These are phyloP conservation scores for Geosmithia morbida DNA, from an alignment of 2,329 filamentous ascomycete species.

Conservation along the genomic window DNA sequence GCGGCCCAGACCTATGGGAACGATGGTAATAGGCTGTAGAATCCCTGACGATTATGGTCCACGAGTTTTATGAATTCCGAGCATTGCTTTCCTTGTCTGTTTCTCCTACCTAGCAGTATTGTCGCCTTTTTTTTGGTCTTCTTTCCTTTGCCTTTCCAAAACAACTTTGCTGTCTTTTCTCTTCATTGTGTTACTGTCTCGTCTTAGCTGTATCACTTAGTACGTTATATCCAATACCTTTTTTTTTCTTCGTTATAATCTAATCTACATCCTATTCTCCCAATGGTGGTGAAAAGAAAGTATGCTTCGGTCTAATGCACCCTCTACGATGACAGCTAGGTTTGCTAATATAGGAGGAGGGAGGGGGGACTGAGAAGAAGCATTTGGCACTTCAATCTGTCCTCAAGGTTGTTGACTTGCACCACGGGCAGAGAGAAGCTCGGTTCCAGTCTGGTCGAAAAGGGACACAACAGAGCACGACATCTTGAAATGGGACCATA, in stretches of 20 bases:
- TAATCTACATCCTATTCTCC: not conserved
- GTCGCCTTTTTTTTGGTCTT: not conserved
- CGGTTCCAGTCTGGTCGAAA: too few relatives aligned
- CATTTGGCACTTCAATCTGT: too few relatives aligned
- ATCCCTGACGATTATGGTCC: not conserved
- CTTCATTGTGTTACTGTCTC: not conserved
- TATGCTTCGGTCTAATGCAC: not conserved
- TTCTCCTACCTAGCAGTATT: too few relatives aligned
- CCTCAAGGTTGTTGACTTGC: too few relatives aligned
- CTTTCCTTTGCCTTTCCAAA: not conserved
- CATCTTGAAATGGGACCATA: too few relatives aligned
- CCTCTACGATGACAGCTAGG: too few relatives aligned
- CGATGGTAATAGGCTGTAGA: not conserved
- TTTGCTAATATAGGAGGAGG: too few relatives aligned
- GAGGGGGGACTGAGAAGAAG: too few relatives aligned
- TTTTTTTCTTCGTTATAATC: not conserved
- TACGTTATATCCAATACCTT: not conserved
- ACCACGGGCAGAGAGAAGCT: too few relatives aligned
- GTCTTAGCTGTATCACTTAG: not conserved
- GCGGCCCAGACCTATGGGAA: constrained; percentile 20
- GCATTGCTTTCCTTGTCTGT: too few relatives aligned
- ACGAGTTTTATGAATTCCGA: not conserved
- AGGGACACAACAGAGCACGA: too few relatives aligned
- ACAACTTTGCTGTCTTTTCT: not conserved
- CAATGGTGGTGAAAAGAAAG: not conserved